Evolutionary conservation across 768 basidiomycete species (phyloP).

Genomic region (Pisolithus marmoratus): DNA sequence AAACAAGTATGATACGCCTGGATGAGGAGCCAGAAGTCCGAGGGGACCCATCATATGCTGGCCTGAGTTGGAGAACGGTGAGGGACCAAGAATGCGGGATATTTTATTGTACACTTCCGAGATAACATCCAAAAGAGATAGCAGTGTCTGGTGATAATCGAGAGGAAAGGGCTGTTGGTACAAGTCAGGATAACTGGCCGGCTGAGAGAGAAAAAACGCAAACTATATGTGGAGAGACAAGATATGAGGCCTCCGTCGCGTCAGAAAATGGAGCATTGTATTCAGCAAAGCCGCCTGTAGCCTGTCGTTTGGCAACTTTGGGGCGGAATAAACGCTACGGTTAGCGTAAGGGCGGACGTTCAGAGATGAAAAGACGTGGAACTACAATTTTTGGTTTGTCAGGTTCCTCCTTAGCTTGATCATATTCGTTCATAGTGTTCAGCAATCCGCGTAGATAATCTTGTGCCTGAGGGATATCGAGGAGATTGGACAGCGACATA

Average conservation of each 20-base stretch:
- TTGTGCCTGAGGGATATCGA: conserved; percentile 75
- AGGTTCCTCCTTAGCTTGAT: conserved; percentile 52
- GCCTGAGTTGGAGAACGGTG: conserved; percentile 63
- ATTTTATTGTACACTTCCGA: conserved; percentile 90
- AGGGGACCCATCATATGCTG: conserved; percentile 74
- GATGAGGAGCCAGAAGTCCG: conserved; percentile 69
- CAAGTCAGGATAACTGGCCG: conserved; percentile 3
- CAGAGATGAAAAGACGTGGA: background rate
- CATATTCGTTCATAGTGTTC: conserved; percentile 70
- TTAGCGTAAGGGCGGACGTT: conserved; percentile 7
- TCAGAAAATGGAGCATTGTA: conserved; percentile 59
- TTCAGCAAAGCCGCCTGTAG: conserved; percentile 48
- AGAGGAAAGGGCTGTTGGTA: conserved; percentile 70
- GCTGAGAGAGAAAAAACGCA: conserved; percentile 19
- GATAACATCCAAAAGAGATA: conserved; percentile 84
- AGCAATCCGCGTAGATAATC: conserved; percentile 75
- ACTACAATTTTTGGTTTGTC: conserved; percentile 66
- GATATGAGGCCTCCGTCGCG: conserved; percentile 57
- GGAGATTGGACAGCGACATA: conserved; percentile 76
- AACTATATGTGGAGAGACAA: conserved; percentile 71
- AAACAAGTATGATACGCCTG: conserved; percentile 79
- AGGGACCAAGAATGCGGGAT: conserved; percentile 74
- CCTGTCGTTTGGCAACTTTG: conserved; percentile 50
- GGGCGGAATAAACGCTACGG: conserved; percentile 54
- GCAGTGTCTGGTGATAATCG: conserved; percentile 85